Conservation (phyloP, 768 basidiomycete species). For the Artomyces pyxidatus region DNA sequence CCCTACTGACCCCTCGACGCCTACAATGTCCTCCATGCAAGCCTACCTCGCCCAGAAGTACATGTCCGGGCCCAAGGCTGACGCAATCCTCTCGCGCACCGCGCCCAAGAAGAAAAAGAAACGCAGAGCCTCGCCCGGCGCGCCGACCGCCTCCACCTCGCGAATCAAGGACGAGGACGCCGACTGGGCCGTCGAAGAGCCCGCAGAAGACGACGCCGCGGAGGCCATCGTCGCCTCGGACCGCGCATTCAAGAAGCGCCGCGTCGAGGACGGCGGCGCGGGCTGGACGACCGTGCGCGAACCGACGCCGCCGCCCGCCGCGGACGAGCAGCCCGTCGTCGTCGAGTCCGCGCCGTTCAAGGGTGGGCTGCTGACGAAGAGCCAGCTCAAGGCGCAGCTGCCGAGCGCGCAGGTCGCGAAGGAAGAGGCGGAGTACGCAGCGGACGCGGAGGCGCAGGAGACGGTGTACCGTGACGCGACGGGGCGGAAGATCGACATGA, state of each 20-base stretch:
- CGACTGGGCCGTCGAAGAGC: conserved; percentile 51
- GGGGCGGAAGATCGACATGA: conserved; percentile 85
- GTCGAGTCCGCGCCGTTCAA: conserved; percentile 38
- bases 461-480: conserved; percentile 91
- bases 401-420: conserved; percentile 30
- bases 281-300: conserved; percentile 67
- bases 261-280: conserved; percentile 40
- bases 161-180: conserved; percentile 57
- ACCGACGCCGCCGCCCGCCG: conserved; percentile 42
- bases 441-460: conserved; percentile 65
- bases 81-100: conserved; percentile 77
- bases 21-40: conserved; percentile 38
- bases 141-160: conserved; percentile 17
- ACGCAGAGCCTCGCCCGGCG: conserved; percentile 39
- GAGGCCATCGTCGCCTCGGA: conserved; percentile 70
- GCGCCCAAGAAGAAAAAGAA: conserved; percentile 70
- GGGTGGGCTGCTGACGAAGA: conserved; percentile 75
- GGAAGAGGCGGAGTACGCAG: conserved; percentile 35
- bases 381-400: conserved; percentile 61
- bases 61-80: conserved; percentile 95
- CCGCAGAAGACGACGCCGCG: conserved; percentile 47
- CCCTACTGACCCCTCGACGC: neutral
- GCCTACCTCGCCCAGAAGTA: conserved; percentile 86
- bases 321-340: conserved; percentile 63
- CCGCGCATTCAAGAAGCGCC: conserved; percentile 73